These are phyloP conservation scores for Solanum verrucosum DNA, from an alignment of 257 asterid genomes.

Conservation along the genomic window DNA sequence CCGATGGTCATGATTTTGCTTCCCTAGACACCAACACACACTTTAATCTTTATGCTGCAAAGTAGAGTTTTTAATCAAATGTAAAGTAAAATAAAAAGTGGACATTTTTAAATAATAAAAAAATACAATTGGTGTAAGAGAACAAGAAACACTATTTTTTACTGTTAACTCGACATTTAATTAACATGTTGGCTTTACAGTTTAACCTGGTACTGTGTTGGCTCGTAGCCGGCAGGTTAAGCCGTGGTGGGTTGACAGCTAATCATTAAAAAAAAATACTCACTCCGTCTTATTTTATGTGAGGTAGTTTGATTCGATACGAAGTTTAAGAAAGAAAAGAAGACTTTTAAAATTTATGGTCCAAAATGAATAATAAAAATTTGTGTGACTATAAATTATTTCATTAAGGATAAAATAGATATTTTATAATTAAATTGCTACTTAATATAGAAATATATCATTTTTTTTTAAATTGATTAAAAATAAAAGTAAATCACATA, in stretches of 20 bases:
- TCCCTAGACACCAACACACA: background rate
- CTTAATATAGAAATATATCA: too few species aligned
- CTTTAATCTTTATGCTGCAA: background rate
- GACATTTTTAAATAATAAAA: too few species aligned
- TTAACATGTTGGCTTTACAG: background rate
- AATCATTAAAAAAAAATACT: background rate
- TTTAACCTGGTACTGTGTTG: background rate
- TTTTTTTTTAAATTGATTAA: too few species aligned
- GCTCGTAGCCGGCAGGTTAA: background rate
- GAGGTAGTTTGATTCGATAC: too few species aligned
- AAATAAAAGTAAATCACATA: too few species aligned
- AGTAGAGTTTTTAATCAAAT: background rate
- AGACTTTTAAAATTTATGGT: too few species aligned
- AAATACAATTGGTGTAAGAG: background rate
- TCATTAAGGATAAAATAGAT: too few species aligned
- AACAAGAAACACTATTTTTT: background rate
- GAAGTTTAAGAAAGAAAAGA: too few species aligned
- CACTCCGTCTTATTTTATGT: too few species aligned
- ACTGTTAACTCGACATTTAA: background rate
- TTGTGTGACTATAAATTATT: too few species aligned
- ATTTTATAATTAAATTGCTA: too few species aligned
- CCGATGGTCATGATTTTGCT: background rate
- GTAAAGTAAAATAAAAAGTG: background rate
- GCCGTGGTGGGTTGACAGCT: background rate
- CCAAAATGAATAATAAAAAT: too few species aligned